These are phyloP conservation scores for Pseudopithomyces chartarum DNA, from an alignment of 2,329 filamentous ascomycete genomes.

Conservation along the genomic window DNA sequence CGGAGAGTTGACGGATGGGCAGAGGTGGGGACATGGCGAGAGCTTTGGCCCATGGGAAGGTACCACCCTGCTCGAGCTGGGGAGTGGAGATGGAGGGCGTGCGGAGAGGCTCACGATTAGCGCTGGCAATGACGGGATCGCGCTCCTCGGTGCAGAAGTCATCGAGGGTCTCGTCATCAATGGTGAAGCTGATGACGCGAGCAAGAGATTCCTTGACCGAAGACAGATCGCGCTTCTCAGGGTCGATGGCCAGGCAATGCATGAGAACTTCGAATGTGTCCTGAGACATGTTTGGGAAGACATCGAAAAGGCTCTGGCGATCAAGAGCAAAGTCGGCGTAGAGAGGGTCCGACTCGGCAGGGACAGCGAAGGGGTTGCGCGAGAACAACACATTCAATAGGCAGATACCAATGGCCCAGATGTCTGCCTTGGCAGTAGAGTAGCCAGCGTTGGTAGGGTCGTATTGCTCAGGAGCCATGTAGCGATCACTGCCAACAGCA, in stretches of 20 bases:
- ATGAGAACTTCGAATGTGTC: constrained; percentile 95
- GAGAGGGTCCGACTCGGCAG: constrained; percentile 86
- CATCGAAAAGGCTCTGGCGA: constrained; percentile 94
- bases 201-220: constrained; percentile 78
- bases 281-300: constrained; percentile 98
- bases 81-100: constrained; percentile 94
- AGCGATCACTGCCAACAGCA: constrained; percentile 94
- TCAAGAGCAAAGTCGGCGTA: constrained; percentile 93
- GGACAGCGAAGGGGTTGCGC: constrained; percentile 91
- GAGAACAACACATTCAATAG: constrained; percentile 96
- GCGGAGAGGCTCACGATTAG: constrained; percentile 91
- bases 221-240: constrained; percentile 80
- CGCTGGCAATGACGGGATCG: constrained; percentile 74
- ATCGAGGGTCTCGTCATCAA: constrained; percentile 85
- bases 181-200: constrained; percentile 88
- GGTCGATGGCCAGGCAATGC: constrained; percentile 89
- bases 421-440: constrained; percentile 88
- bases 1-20: constrained; percentile 80
- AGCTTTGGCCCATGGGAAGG: constrained; percentile 95
- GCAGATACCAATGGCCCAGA: constrained; percentile 97
- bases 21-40: constrained; percentile 76
- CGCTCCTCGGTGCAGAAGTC: constrained; percentile 89
- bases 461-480: constrained; percentile 99
- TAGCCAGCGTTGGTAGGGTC: constrained; percentile 87
- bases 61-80: constrained; percentile 72